Base-by-base conservation (phyloP, 208 protist species). In the Trypanosoma boissoni region DNA sequence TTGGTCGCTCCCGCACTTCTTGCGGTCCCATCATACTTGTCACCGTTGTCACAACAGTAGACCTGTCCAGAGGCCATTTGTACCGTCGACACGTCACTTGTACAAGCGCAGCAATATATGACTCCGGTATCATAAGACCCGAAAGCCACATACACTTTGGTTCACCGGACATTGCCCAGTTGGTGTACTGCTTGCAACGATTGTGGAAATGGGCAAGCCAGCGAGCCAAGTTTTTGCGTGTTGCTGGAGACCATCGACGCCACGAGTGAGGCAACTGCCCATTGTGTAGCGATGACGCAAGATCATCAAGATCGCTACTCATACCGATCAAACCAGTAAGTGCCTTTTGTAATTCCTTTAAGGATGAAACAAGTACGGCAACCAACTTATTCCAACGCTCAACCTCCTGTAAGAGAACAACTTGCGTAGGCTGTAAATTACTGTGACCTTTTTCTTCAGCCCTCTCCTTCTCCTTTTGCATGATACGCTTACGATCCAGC, bases 381-480 rank as follows among this genome's bases (percentile, higher is more conserved):
- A 98, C 80, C 26, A 99, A 80, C 7, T 54, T 45, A 78, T 99
- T 99, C 95, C 97, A 99, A 6, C 97, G 90, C 72, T 99, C 98
- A 14, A 99, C 76, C 79, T 99, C 98, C 68, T 99, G 98, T 66
- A 99, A 73, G 32, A 99, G 83, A 29, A 99, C 98, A 43, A 99
- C 96, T 67, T 99, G 91, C 16, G 86, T 96, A 7, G 98, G 98
- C 63, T 86, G 73, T 36, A 92, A 59, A 27, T 58, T 78, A 16
- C 83, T 83, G 75, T 89, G 67, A 31, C 76, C 82, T 27, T 72
- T 80, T 44, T 83, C 63, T 42, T 65, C 46, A 16, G 84, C 83
- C 31, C 73, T 70, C 48, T 83, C 80, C 57, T 66, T 78, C 58
- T 94, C 87, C 61, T 92, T 88, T 53, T 57, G 52, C 39, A 83